Evolutionary conservation across 2,329 filamentous ascomycete genomes (phyloP), one percentile per base, ranked within the genome.

Genomic region (Cercospora zeina): DNA sequence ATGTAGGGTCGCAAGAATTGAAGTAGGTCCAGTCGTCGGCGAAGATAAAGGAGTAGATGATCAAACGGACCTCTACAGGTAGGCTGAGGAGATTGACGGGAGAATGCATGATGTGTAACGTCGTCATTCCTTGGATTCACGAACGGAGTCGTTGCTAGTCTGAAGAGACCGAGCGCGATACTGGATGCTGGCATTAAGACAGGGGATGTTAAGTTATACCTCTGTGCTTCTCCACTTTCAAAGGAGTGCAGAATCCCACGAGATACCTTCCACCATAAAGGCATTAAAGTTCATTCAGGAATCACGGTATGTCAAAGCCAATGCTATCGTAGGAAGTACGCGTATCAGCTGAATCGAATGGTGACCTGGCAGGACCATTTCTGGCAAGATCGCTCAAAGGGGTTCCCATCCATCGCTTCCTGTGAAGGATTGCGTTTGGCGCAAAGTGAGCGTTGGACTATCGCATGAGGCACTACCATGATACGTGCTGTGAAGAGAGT

Each of bases 31-130:
- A 59, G 13, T 62, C 64, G 9, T 65, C 59, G 13, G 30, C 27
- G 54, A 65, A 63, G 36, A 68, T 61, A 47, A 59, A 62, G 7
- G 62, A 55, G 49, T 61, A 67, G 47, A 68, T 64, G 30, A 49
- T 49, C 8, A 65, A 51, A 8, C 66, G 56, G 24, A 67, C 39
- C 34, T 68, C 66, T 14, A 58, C 51, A 6, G 66, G 66, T 2
- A 68, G 49, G 39, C 53, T 54, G 21, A 67, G 59, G 11, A 68
- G 61, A 19, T 47, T 31, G 47, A 47, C 34, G 21, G 21, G 24
- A 11, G 55, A 50, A 34, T 16, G 30, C 55, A 58, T 59, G 11
- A 9, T 53, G 27, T 16, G 16, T 27, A 42, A 30, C 54, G 54
- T 30, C 30, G 33, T 2, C 11, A 30, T 56, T 11, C 54, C 49